Conservation (phyloP, 768 basidiomycete species). For the Auriscalpium orientale region DNA sequence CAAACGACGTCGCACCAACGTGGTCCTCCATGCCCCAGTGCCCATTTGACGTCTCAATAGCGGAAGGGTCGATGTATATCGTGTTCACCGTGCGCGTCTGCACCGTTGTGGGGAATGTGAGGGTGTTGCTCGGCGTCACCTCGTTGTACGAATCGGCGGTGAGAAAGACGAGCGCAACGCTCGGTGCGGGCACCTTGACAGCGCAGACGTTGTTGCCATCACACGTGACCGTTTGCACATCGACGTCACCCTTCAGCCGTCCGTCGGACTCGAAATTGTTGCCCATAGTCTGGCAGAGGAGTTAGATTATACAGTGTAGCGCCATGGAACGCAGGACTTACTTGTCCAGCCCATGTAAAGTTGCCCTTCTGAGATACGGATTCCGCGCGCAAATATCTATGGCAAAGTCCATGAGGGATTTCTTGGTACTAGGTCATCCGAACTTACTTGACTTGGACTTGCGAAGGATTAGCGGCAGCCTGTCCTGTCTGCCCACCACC, state of each 20-base stretch:
- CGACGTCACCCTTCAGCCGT: constrained; percentile 45
- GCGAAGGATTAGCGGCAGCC: constrained; percentile 31
- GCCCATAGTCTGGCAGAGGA: constrained; percentile 45
- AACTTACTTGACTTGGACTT: constrained; percentile 47
- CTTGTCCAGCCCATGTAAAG: constrained; percentile 76
- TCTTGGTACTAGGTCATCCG: constrained; percentile 1
- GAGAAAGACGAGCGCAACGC: constrained; percentile 70
- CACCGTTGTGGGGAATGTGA: constrained; percentile 53
- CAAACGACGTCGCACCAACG: constrained; percentile 34
- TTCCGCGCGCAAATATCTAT: constrained; percentile 48
- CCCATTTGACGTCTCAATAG: constrained; percentile 62
- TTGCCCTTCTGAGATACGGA: constrained; percentile 55
- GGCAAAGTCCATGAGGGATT: neutral
- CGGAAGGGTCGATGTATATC: constrained; percentile 43
- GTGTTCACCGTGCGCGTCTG: constrained; percentile 48
- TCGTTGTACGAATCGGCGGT: constrained; percentile 33
- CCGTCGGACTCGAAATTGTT: constrained; percentile 60
- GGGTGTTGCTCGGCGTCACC: constrained; percentile 25
- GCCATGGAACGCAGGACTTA: constrained; percentile 19
- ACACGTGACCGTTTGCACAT: constrained; percentile 55
- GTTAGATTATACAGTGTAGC: neutral
- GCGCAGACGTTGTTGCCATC: constrained; percentile 43
- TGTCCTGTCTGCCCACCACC: constrained; percentile 36
- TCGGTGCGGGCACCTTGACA: constrained; percentile 60
- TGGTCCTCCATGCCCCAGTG: constrained; percentile 27